Conservation (phyloP, 345 rosid species). For the Dipteronia dyeriana region DNA sequence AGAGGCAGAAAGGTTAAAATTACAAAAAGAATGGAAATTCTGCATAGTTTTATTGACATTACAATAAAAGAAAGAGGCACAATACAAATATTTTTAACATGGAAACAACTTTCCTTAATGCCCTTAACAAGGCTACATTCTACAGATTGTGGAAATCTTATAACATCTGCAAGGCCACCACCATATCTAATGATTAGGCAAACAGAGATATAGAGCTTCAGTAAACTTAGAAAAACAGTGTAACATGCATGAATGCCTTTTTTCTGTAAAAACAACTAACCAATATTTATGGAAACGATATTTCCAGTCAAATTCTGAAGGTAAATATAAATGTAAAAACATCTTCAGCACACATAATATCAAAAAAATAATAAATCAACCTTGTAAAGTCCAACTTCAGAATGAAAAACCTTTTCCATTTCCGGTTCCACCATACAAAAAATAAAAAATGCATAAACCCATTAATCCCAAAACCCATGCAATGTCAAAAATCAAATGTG, state of each 20-base stretch:
- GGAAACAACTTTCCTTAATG: neutral
- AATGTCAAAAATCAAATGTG: neutral
- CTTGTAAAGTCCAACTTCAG: neutral
- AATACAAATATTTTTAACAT: conserved; percentile 1
- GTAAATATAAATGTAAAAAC: too few relatives aligned
- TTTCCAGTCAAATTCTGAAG: too few relatives aligned
- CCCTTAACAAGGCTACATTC: neutral
- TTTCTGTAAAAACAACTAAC: too few relatives aligned
- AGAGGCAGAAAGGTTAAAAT: neutral
- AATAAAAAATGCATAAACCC: neutral
- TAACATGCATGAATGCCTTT: neutral
- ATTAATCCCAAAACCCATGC: neutral
- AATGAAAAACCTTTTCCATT: neutral
- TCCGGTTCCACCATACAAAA: neutral
- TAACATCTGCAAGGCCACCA: neutral
- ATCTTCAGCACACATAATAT: neutral
- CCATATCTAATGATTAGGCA: neutral
- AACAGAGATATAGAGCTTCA: neutral
- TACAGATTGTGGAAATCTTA: neutral
- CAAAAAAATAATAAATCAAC: neutral
- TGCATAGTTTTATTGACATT: neutral
- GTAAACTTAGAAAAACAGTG: neutral
- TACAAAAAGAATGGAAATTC: neutral
- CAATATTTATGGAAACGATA: too few relatives aligned
- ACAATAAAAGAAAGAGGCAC: conserved; percentile 8